Evolutionary conservation across 306 rosid species (phyloP).

Genomic region (Quillaja saponaria): DNA sequence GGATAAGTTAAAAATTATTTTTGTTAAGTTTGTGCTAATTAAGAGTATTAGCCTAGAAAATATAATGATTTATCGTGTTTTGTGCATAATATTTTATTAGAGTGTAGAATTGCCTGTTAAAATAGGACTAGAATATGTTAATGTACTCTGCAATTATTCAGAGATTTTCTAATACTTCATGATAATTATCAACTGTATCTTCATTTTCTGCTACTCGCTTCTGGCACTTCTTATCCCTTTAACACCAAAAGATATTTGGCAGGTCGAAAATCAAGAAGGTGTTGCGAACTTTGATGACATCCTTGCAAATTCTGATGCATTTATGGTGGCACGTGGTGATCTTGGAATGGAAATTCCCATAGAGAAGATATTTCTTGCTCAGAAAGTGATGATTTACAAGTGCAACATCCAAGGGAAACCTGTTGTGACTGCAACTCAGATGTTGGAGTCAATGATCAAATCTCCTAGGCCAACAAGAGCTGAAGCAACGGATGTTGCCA

Average conservation of each 20-base stretch:
- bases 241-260: constrained; percentile 28
- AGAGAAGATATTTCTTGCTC: constrained; percentile 96
- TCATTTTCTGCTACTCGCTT: constrained; percentile 2
- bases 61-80: not conserved
- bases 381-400: constrained; percentile 98
- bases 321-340: constrained; percentile 98
- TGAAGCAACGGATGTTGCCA: constrained; percentile 79
- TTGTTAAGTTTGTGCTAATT: no score
- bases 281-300: constrained; percentile 98
- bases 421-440: constrained; percentile 96
- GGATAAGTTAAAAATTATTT: not conserved
- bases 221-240: constrained; percentile 2
- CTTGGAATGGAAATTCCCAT: constrained; percentile 99
- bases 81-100: constrained; percentile 10
- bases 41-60: no score
- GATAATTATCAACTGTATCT: not conserved
- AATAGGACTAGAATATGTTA: not conserved
- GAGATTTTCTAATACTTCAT: no score
- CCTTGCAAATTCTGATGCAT: constrained; percentile 92
- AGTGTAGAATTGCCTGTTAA: constrained; percentile 16
- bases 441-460: constrained; percentile 83
- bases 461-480: constrained; percentile 80
- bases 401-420: constrained; percentile 99
- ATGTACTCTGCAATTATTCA: no score
- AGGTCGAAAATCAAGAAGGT: constrained; percentile 99